Evolutionary conservation across 2,329 filamentous ascomycete species (phyloP), one percentile per base, ranked within the genome.

Genomic region (Fusarium sp.): DNA sequence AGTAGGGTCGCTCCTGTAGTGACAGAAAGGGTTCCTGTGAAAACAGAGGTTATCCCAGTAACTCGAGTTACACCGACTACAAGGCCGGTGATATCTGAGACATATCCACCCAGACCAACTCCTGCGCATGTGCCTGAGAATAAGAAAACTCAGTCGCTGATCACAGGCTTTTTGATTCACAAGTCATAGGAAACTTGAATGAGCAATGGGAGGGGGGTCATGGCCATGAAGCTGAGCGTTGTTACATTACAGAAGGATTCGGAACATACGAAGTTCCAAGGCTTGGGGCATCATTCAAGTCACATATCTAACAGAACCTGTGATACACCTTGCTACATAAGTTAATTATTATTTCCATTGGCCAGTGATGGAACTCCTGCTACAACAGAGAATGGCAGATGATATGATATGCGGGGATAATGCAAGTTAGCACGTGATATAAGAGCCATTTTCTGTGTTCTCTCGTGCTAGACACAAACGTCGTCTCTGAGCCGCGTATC

Each of bases 161-260:
- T 20, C 12, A 31, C 52, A 9, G 1, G 9, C 1, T 22, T 42
- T 15, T 20, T 27, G 22, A 6, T 3, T 14, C 33, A 4, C 17
- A 38, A 38, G 49, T 3, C 3, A 9, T n/a, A 13, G 31, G 47
- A 35, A 11, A n/a, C 0, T 12, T 3, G 1, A 20, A 18, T 1
- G 15, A 38, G 20, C 3, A 4, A 38, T 3, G 18, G 13, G 33
- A 3, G 4, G 31, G 8, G 4, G 31, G 8, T 20, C 5, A 13
- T 7, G 47, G 20, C 1, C 25, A 9, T 8, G 0, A 11, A 36
- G n/a, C 13, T 12, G 25, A 18, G 11, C 17, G 15, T 25, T 5
- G 15, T 25, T 5, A 25, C 17, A 7, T 33, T 25, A 5, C 11
- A 11, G n/a, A 17, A 25, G 1, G 2, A 25, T 36, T 14, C 0